Conservation (phyloP, 805 yeast species). For the Candida corydali region DNA sequence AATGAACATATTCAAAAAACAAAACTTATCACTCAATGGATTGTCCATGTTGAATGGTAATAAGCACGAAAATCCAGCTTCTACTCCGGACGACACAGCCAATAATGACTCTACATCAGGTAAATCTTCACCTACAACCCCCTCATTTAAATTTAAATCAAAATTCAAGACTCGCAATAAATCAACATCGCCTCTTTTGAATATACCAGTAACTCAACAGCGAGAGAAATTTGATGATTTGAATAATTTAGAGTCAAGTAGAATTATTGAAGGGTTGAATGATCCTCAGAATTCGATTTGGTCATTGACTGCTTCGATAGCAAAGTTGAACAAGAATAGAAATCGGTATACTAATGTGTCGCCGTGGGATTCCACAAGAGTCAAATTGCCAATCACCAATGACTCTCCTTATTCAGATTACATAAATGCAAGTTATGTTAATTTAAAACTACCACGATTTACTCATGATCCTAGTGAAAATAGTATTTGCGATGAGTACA, state of each 20-base stretch:
- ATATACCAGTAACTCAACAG: slow-evolving; percentile 5
- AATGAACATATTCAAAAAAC: slow-evolving; percentile 6
- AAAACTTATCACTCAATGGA: background rate
- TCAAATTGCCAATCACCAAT: slow-evolving; percentile 19
- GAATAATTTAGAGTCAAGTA: slow-evolving; percentile 12
- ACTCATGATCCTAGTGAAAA: too few species aligned
- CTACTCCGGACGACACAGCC: too few species aligned
- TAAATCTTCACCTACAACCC: background rate
- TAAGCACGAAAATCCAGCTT: background rate
- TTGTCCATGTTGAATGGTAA: background rate
- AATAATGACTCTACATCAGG: background rate
- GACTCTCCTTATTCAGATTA: slow-evolving; percentile 21
- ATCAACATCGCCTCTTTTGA: background rate
- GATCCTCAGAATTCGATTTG: slow-evolving; percentile 8
- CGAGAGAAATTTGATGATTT: slow-evolving; percentile 11
- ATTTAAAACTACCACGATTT: slow-evolving; percentile 3
- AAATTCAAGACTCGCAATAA: background rate
- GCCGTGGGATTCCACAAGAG: slow-evolving; percentile 38
- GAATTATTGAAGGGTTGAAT: slow-evolving; percentile 10
- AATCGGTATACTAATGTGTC: slow-evolving; percentile 39
- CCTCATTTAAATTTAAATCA: background rate
- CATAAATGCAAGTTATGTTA: slow-evolving; percentile 34
- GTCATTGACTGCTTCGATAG: slow-evolving; percentile 10
- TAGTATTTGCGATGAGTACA: slow-evolving; percentile 29
- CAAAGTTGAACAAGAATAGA: slow-evolving; percentile 10